Evolutionary conservation across 176 grass and related monocot genomes (phyloP), one percentile per base, ranked within the genome.

Genomic region (Carex scoparia): DNA sequence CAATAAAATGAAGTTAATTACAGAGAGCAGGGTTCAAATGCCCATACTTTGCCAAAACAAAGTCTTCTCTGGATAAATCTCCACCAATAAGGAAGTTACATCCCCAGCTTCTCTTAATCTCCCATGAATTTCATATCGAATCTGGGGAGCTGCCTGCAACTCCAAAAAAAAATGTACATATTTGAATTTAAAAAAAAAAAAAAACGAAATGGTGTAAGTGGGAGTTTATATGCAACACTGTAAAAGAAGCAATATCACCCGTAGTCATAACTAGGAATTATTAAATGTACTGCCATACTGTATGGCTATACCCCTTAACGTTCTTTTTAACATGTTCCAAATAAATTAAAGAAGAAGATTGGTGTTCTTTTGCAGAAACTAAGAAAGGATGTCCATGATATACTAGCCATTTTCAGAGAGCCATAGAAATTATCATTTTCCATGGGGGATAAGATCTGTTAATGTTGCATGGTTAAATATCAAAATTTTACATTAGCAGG

Each of bases 51-150:
- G 40, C 80, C 80, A 83, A 68, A 83, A 83, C 59, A 51, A 13
- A 83, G 42, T 31, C 80, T 83, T 83, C 10, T 83, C 80, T 8
- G 80, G 80, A 67, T 11, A 83, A 68, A 68, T 46, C 62, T 83
- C 68, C 37, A 83, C 62, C 80, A 83, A 51, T 68, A 83, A 65
- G 12, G 61, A 83, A 83, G 42, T 65, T 4, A 83, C 61, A 68
- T 83, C 62, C 64, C 61, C 64, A 11, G 44, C 80, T 66, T 67
- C 80, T 53, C 61, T 49, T 83, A 68, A 68, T 83, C 62, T 83
- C 15, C 46, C 16, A 30, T 65, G 61, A 12, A 83, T 83, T 48
- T 83, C 61, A 83, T 63, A 54, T 51, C 23, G 16, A 66, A 83
- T 83, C 0, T 31, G 80, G 13, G 62, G 80, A 67, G 38, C n/a